Conservation (phyloP, 2,329 filamentous ascomycete species). For the Trichoderma cornu-damae region DNA sequence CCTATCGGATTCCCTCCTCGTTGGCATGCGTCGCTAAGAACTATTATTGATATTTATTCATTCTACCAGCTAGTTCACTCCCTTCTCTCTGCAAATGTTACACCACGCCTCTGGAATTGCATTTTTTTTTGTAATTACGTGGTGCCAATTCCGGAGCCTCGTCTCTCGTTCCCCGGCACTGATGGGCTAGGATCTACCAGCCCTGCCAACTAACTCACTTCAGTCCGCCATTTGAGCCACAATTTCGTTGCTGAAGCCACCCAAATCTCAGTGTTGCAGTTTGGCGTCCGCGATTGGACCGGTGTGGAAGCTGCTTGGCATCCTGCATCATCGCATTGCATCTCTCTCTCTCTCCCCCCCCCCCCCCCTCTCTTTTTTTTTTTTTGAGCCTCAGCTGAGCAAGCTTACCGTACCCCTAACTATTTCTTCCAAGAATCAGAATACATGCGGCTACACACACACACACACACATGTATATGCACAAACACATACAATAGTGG, state of each 20-base stretch:
- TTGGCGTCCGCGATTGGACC: background rate
- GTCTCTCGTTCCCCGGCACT: background rate
- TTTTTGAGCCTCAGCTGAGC: background rate
- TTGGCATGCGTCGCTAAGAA: background rate
- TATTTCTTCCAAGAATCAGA: background rate
- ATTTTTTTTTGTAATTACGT: background rate
- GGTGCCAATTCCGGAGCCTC: background rate
- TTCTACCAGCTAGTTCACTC: background rate
- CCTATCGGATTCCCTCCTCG: background rate
- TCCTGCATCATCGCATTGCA: background rate
- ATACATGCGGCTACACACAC: background rate
- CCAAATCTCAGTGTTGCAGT: background rate
- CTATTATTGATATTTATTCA: too few relatives aligned
- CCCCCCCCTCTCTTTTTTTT: too few relatives aligned
- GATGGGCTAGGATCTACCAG: background rate
- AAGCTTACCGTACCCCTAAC: background rate
- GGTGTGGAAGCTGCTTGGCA: background rate
- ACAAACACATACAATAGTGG: too few relatives aligned
- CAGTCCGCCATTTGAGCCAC: background rate
- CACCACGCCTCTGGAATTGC: background rate
- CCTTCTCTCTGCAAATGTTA: background rate
- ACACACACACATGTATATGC: background rate
- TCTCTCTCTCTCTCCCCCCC: too few relatives aligned
- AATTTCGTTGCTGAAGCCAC: background rate
- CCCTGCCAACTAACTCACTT: background rate